These are phyloP conservation scores for Capniomyces stellatus DNA, from an alignment of 371 early-diverging fungal species.

Conservation along the genomic window DNA sequence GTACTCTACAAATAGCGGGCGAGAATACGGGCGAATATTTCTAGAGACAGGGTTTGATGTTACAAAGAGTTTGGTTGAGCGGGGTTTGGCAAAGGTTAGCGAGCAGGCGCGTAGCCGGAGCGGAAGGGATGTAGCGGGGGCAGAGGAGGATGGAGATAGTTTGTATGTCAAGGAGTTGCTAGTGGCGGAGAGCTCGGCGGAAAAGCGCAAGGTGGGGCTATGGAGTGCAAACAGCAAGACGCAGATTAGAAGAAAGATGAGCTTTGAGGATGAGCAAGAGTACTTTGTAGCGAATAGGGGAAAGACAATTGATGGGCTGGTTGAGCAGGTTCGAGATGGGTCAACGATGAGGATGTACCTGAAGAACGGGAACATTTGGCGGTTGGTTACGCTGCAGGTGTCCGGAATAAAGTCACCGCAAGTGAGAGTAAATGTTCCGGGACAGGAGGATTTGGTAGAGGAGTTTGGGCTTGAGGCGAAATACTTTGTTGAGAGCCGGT, in stretches of 20 bases:
- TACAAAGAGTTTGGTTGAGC: conserved; percentile 45
- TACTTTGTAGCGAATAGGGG: conserved; percentile 70
- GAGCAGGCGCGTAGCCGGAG: conserved; percentile 16
- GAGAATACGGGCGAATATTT: conserved; percentile 51
- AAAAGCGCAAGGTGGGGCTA: conserved; percentile 48
- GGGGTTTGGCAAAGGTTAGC: conserved; percentile 73
- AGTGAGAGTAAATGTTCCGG: conserved; percentile 55
- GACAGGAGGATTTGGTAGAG: conserved; percentile 53
- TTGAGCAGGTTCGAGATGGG: conserved; percentile 90
- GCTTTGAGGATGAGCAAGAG: conserved; percentile 37
- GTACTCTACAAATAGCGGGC: conserved; percentile 42
- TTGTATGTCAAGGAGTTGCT: conserved; percentile 30
- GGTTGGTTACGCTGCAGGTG: conserved; percentile 55
- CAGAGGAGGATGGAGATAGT: conserved; percentile 9
- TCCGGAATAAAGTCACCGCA: conserved; percentile 79
- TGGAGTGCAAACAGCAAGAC: conserved; percentile 42
- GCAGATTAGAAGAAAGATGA: conserved; percentile 15
- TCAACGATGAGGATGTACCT: conserved; percentile 63
- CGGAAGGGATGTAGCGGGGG: conserved; percentile 4
- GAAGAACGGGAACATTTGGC: conserved; percentile 40
- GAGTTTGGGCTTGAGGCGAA: conserved; percentile 86
- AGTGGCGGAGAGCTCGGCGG: conserved; percentile 53
- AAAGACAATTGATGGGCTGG: conserved; percentile 56
- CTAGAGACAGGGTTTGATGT: conserved; percentile 44
- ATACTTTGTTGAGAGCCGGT: conserved; percentile 72